Evolutionary conservation across 1,284 basidiomycete genomes (phyloP), one percentile per base, ranked within the genome.

Genomic region (Tylopilus sp.): DNA sequence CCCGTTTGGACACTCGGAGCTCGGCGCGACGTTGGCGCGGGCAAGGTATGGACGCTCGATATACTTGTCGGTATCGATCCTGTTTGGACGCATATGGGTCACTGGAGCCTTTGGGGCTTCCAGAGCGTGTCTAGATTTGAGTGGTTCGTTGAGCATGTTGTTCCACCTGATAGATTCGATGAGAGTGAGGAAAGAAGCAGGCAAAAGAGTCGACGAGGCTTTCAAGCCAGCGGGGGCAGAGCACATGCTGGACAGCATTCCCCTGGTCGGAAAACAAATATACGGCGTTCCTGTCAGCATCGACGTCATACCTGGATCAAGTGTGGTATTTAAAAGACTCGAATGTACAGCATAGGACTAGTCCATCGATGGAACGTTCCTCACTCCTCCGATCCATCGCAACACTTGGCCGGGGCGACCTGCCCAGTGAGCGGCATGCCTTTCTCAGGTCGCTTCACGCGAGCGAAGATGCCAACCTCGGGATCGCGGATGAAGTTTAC

Each of bases 401-500:
- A 49, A 12, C 30, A 48, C 29, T n/a, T 46, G 30, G 34, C 53
- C 4, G 62, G 59, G 12, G 59, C 56, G 33, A 44, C 45, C 21
- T 63, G 44, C 5, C 64, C 60, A 37, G 58, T 61, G 15, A 61
- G 49, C 1, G 49, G 48, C 33, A 15, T 39, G 25, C 53, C 49
- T 48, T 71, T 72, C 13, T 51, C 46, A 15, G 60, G 41, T 51
- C 61, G 49, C 54, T 82, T 82, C 7, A 76, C 80, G 19, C 81
- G 67, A 15, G 81, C 79, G 55, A 79, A 82, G n/a, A 82, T 72
- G 8, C 92, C 92, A 30, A 94, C 89, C 53, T 87, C 84, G 13
- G 77, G 77, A 61, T 95, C 93, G 33, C 93, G 82, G 54, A 99
- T 97, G 66, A 99, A 99, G 67, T 92, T 89, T 53, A 91, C 76